phyloP scores from a whole-genome alignment of 495 filamentous ascomycete genomes.

The Tuber calosporum region DNA sequence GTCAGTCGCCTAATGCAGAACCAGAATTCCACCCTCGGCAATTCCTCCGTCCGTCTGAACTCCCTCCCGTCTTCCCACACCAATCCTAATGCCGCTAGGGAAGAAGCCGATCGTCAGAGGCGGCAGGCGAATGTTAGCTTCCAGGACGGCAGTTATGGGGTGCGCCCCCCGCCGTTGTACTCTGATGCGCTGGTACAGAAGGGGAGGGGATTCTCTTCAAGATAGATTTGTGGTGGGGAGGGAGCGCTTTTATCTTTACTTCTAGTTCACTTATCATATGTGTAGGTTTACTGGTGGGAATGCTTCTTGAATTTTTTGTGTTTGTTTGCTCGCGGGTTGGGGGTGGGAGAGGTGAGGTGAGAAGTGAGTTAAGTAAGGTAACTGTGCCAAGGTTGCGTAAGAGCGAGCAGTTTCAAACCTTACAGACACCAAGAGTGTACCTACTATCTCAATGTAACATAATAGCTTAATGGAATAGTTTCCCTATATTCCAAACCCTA shows the following conservation, averaged over 20 bases:
- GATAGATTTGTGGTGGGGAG: neutral
- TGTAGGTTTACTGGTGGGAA: neutral
- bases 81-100: constrained; percentile 31
- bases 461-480: too few relatives aligned
- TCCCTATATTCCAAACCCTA: too few relatives aligned
- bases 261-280: neutral
- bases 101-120: constrained; percentile 40
- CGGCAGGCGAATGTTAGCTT: constrained; percentile 37
- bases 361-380: neutral
- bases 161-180: constrained; percentile 39
- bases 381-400: too few relatives aligned
- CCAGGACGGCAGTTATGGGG: constrained; percentile 40
- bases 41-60: constrained; percentile 9
- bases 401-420: too few relatives aligned
- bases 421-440: too few relatives aligned
- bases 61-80: constrained; percentile 14
- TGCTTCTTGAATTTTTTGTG: neutral
- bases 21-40: neutral
- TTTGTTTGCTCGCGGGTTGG: neutral
- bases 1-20: constrained; percentile 27
- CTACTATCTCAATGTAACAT: too few relatives aligned
- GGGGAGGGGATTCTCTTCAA: constrained; percentile 31
- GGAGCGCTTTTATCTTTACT: neutral
- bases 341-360: neutral
- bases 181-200: constrained; percentile 40